phyloP scores from a whole-genome alignment of 2,329 filamentous ascomycete species.

The Coleophoma eucalyptorum region DNA sequence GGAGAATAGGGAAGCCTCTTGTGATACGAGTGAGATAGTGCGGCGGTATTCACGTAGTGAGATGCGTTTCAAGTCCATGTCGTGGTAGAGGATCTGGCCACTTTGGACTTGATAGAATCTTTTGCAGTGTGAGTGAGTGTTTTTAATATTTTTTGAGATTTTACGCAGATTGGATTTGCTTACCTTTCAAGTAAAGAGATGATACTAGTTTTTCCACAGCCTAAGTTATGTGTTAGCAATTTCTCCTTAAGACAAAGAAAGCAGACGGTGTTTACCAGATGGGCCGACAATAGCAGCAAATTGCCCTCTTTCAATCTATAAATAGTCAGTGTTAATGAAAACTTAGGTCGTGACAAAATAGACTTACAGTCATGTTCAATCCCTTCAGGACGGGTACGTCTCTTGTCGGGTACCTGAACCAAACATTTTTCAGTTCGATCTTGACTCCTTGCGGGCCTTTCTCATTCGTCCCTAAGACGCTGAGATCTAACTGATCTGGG shows the following conservation, averaged over 20 bases:
- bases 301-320: conserved; percentile 53
- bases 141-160: not conserved
- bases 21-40: conserved; percentile 64
- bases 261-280: conserved; percentile 39
- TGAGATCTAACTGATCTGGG: not conserved
- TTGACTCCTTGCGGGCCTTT: conserved; percentile 32
- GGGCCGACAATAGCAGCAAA: conserved; percentile 69
- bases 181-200: conserved; percentile 57
- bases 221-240: conserved; percentile 2
- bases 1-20: conserved; percentile 69
- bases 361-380: conserved; percentile 46
- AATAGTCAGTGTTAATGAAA: not conserved
- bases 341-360: no score
- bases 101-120: conserved; percentile 58
- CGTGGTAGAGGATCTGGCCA: conserved; percentile 62
- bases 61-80: conserved; percentile 50
- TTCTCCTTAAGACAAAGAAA: not conserved
- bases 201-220: conserved; percentile 68
- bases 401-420: conserved; percentile 55
- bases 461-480: conserved; percentile 23
- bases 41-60: conserved; percentile 60
- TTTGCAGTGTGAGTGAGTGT: not conserved
- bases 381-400: conserved; percentile 50
- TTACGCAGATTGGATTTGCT: not conserved
- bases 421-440: conserved; percentile 48